A percentile compares a stretch with the other conserved stretches of the same genome.
phyloP scores from a whole-genome alignment of 345 rosid species.

The Eucalyptus erythrocorys region DNA sequence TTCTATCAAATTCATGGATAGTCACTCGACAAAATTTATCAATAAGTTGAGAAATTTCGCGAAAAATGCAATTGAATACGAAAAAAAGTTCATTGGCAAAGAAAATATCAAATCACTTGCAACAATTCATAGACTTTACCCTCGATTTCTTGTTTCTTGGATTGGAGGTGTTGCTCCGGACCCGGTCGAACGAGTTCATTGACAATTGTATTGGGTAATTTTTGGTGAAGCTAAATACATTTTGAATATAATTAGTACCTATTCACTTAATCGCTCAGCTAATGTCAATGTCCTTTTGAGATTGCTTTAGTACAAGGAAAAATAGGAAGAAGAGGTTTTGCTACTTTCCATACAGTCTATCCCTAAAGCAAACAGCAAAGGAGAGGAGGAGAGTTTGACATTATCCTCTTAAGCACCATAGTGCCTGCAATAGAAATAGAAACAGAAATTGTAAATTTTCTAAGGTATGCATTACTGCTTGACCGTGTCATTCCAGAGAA shows the following conservation, averaged over 20 bases:
- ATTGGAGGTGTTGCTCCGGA: not conserved
- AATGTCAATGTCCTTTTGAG: not conserved
- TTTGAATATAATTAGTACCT: not conserved
- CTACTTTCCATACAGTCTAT: not conserved
- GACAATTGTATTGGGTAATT: not conserved
- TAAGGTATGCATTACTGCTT: not conserved
- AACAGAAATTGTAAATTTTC: not conserved
- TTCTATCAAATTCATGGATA: not conserved
- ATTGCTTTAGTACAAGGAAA: not conserved
- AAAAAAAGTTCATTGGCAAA: not conserved
- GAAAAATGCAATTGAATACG: not conserved
- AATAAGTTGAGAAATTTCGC: not conserved
- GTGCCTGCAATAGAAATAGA: not conserved
- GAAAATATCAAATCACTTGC: not conserved
- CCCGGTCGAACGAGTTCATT: not conserved
- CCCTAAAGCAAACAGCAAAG: not conserved
- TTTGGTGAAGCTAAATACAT: not conserved
- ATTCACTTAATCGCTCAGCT: not conserved
- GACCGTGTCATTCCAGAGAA: not conserved
- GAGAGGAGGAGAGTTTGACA: not conserved
- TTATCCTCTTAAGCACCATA: not conserved
- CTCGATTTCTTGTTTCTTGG: not conserved
- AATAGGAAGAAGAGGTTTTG: not conserved
- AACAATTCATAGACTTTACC: not conserved
- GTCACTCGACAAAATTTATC: not conserved